These are phyloP conservation scores for Ilyonectria destructans DNA, from an alignment of 2,329 filamentous ascomycete genomes.

Conservation along the genomic window DNA sequence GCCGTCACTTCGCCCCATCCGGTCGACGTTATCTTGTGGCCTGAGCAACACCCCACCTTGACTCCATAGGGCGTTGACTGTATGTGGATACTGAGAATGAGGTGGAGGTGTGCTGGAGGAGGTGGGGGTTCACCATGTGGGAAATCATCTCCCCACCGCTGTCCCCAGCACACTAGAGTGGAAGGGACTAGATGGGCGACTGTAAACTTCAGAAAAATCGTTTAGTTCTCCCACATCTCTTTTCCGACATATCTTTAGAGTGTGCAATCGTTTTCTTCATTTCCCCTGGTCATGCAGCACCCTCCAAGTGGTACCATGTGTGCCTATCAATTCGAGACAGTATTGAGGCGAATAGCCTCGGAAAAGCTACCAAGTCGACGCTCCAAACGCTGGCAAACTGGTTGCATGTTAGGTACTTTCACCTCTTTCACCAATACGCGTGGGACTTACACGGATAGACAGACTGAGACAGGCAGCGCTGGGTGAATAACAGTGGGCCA, in stretches of 20 bases:
- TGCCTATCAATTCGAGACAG: not conserved
- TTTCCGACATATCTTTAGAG: no score
- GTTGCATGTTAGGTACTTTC: not conserved
- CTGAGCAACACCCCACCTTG: not conserved
- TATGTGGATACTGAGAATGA: not conserved
- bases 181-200: not conserved
- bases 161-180: not conserved
- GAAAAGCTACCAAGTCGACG: not conserved
- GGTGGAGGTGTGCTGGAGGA: not conserved
- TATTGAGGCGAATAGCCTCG: not conserved
- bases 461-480: constrained; percentile 3
- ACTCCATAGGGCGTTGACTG: not conserved
- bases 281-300: not conserved
- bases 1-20: not conserved
- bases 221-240: not conserved
- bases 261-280: not conserved
- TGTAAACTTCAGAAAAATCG: not conserved
- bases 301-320: not conserved
- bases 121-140: not conserved
- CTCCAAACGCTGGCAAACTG: not conserved
- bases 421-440: not conserved
- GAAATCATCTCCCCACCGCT: not conserved
- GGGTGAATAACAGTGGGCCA: not conserved
- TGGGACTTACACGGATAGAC: constrained; percentile 1
- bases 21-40: not conserved